Evolutionary conservation across 2,329 filamentous ascomycete genomes (phyloP).

Genomic region (Sclerotinia borealis): DNA sequence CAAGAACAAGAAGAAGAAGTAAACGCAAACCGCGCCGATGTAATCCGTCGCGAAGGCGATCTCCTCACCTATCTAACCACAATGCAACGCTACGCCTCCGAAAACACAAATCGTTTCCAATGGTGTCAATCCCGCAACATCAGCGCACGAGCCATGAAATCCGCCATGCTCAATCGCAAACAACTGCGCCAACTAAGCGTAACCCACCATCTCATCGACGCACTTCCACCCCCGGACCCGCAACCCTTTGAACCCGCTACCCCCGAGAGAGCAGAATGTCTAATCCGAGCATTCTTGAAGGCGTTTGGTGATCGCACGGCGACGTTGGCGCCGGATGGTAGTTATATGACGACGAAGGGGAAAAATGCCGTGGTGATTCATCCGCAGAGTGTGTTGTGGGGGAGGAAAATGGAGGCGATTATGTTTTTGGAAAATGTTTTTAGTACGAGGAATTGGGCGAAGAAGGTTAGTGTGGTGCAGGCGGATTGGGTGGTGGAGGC

Average conservation of each 20-base stretch:
- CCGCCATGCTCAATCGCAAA: conserved; percentile 55
- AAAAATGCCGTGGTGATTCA: conserved; percentile 58
- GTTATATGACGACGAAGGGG: conserved; percentile 53
- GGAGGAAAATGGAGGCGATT: conserved; percentile 58
- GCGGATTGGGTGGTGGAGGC: conserved; percentile 48
- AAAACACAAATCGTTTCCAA: conserved; percentile 43
- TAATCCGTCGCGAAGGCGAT: conserved; percentile 57
- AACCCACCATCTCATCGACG: conserved; percentile 41
- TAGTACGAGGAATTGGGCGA: conserved; percentile 60
- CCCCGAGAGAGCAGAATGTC: conserved; percentile 46
- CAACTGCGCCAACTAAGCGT: conserved; percentile 54
- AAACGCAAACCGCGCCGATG: conserved; percentile 48
- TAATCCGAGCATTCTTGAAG: conserved; percentile 56
- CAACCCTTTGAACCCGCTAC: conserved; percentile 50
- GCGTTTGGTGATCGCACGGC: conserved; percentile 58
- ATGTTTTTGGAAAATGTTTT: conserved; percentile 65
- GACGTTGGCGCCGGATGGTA: conserved; percentile 52
- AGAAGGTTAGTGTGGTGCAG: conserved; percentile 58
- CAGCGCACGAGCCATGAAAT: conserved; percentile 55
- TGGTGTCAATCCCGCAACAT: conserved; percentile 56
- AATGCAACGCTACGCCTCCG: conserved; percentile 54
- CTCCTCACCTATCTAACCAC: conserved; percentile 59
- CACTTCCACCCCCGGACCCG: conserved; percentile 43
- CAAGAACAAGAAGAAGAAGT: conserved; percentile 51
- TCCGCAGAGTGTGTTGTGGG: conserved; percentile 56